Evolutionary conservation across 2,329 filamentous ascomycete genomes (phyloP), one percentile per base, ranked within the genome.

Genomic region (Diplodia scrobiculata): DNA sequence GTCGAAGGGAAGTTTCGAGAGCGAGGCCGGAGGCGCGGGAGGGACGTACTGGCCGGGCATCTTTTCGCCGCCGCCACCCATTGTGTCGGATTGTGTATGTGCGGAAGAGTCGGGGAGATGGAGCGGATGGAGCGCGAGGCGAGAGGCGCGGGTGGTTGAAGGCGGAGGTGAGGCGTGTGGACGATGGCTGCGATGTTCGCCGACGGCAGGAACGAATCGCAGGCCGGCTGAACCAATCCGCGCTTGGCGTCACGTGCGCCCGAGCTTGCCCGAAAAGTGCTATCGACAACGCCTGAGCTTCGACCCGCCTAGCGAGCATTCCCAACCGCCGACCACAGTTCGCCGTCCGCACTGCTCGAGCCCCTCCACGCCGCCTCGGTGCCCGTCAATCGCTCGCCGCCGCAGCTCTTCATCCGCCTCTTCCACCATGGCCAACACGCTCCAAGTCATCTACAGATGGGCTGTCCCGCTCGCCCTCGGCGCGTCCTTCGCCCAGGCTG

Each of bases 401-500:
- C 11, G 34, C 54, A 62, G 65, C 36, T 32, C 54, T 47, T 25
- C n/a, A 25, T 2, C 64, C 21, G 10, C 54, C 1, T 6, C 17
- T 6, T 48, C 32, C 65, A 19, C 65, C 51, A 63, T 63, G 51
- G 59, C 59, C 34, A 63, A 67, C 48, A 59, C 65, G 5, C 58
- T 67, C 70, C 83, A 84, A 75, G 79, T 81, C 54, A 84, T 92
- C 71, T 91, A 89, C 81, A 84, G 84, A 72, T 84, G 84, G 77
- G 91, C 91, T 69, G 81, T 97, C 64, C 93, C 94, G 54, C 84
- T 86, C 66, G 87, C 90, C 68, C 79, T 91, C 71, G 91, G 84
- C 72, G 82, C 87, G 72, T 84, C 86, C 66, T 74, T 94, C 68
- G 82, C 86, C 71, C 89, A 92, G 79, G 86, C 91, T 70, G 91